Percentiles rank a stretch among this genome's conserved stretches.
Evolutionary conservation across 2,329 filamentous ascomycete species (phyloP).

Genomic region (Pseudogymnoascus pannorum): DNA sequence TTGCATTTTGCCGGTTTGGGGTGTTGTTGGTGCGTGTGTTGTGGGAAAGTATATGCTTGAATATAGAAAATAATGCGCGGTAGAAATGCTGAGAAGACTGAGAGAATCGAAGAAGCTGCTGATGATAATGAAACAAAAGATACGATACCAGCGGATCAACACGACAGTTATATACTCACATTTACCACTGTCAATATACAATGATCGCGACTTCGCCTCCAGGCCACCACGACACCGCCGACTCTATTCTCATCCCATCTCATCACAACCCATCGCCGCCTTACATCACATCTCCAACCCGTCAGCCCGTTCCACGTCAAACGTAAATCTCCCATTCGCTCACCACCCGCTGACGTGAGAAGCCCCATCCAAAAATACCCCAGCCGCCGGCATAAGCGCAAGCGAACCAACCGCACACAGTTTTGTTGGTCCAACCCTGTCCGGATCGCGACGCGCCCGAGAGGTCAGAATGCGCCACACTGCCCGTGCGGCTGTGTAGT

Average conservation of each 20-base stretch:
- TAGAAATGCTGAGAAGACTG: not conserved
- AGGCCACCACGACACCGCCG: not conserved
- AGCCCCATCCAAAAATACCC: conserved; percentile 4
- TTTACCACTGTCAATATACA: not conserved
- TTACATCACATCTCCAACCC: not conserved
- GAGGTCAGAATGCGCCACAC: not conserved
- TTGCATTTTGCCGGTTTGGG: conserved; percentile 28
- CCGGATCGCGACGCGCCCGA: not conserved
- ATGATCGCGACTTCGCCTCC: not conserved
- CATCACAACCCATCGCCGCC: not conserved
- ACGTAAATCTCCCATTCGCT: not conserved
- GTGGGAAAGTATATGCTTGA: not conserved
- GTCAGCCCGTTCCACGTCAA: not conserved
- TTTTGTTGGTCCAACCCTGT: not conserved
- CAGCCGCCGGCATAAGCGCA: not conserved
- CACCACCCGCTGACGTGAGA: not conserved
- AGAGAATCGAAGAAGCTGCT: not conserved
- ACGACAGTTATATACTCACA: not conserved
- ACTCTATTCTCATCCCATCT: conserved; percentile 4
- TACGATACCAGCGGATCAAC: not conserved
- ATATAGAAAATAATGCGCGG: conserved; percentile 6
- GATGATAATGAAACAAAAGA: conserved; percentile 1
- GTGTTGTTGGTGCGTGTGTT: conserved; percentile 6
- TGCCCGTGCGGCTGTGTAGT: not conserved
- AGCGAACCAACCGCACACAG: not conserved